Evolutionary conservation across 371 early-diverging fungal genomes (phyloP), one percentile per base, ranked within the genome.

Genomic region (Saksenaea oblongispora): DNA sequence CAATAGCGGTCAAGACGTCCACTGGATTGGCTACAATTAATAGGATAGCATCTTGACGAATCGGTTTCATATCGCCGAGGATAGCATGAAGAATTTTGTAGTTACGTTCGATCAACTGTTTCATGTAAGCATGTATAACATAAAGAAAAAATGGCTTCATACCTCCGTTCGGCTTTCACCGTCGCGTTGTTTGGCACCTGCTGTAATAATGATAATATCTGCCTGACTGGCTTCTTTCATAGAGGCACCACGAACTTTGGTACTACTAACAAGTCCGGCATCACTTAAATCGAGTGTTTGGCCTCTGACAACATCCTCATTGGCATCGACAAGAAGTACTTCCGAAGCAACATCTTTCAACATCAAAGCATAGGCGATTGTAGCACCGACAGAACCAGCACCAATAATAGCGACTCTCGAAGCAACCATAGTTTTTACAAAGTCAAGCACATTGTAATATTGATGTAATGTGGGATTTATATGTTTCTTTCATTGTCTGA

Each of bases 171-270:
- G 87, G 5, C 90, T 82, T 71, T 95, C 95, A 18, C 85, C 88
- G 0, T 87, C 88, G 41, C 82, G 78, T 67, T 95, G 95, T 53
- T 93, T 91, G 13, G 95, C 95, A 35, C 95, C 95, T 1, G 95
- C 95, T 14, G 95, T 93, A 57, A 94, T 78, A 53, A 95, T 85
- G 63, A 95, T 90, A 34, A 95, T 87, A 65, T 95, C 93, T 17
- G 84, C 82, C 66, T 93, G 90, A 10, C 95, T 93, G 1, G 91
- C 93, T 59, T 95, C 93, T 67, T 87, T 64, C 47, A 72, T 68
- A 15, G 85, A 71, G 7, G 76, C 92, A 36, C 65, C 75, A 34
- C 85, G 85, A 47, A 93, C 82, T 17, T 71, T 70, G 26, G 91
- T 87, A 28, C 82, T 78, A 42, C 87, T 80, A 61, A 93, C 77